Percentiles rank a stretch among this genome's conserved stretches.
Evolutionary conservation across 208 protist species (phyloP).

Genomic region (Polymyxa betae): DNA sequence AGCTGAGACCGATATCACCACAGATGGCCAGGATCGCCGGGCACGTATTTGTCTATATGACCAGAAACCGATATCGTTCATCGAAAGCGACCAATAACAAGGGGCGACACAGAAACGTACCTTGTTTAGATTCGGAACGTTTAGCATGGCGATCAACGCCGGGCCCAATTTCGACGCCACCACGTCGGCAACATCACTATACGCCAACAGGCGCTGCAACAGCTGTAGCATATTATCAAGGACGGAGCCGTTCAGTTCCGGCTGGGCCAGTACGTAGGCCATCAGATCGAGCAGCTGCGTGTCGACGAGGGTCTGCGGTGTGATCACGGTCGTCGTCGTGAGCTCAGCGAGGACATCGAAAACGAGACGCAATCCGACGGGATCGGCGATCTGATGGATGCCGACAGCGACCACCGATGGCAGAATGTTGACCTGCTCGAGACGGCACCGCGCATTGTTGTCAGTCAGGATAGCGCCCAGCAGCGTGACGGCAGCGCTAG

Average conservation of each 20-base stretch:
- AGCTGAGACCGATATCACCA: neutral
- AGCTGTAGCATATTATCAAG: constrained; percentile 5
- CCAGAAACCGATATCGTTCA: too few species aligned
- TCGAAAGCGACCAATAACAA: too few species aligned
- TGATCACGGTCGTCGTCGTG: neutral
- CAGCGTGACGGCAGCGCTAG: constrained; percentile 2
- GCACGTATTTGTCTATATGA: neutral
- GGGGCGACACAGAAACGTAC: too few species aligned
- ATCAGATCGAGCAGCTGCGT: constrained; percentile 18
- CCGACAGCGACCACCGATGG: neutral
- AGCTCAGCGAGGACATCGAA: neutral
- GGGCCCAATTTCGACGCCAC: neutral
- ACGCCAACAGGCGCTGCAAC: neutral
- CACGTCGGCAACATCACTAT: neutral
- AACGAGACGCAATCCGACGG: neutral
- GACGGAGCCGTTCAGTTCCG: neutral
- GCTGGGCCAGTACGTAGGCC: neutral
- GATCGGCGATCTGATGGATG: neutral
- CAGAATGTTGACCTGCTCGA: neutral
- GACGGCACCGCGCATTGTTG: neutral
- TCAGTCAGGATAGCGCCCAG: neutral
- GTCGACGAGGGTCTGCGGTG: neutral
- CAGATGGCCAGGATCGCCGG: neutral
- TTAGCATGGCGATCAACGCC: neutral
- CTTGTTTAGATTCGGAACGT: too few species aligned